Evolutionary conservation across 2,329 filamentous ascomycete genomes (phyloP).

Genomic region (Gaeumannomyces sp.): DNA sequence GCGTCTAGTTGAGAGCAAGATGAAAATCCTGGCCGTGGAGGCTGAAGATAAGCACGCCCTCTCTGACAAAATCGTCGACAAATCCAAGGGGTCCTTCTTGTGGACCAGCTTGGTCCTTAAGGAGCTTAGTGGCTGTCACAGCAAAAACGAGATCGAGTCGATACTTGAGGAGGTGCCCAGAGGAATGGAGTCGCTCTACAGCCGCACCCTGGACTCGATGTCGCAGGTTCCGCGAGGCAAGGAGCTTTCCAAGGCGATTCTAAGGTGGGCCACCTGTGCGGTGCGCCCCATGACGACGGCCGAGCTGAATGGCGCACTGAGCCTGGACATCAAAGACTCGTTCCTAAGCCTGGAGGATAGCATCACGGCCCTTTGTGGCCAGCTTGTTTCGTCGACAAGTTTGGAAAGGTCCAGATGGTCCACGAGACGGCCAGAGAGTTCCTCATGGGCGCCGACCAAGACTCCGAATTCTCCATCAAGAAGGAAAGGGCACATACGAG

Average conservation of each 20-base stretch:
- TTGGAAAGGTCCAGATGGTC: conserved; percentile 26
- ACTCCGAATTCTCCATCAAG: conserved; percentile 25
- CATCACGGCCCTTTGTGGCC: conserved; percentile 26
- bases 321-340: conserved; percentile 25
- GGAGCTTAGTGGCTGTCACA: conserved; percentile 23
- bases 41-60: conserved; percentile 16
- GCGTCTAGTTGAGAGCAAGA: conserved; percentile 7
- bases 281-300: conserved; percentile 25
- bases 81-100: conserved; percentile 30
- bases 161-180: conserved; percentile 26
- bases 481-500: conserved; percentile 23
- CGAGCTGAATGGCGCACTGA: conserved; percentile 30
- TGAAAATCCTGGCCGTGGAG: conserved; percentile 5
- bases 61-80: conserved; percentile 26
- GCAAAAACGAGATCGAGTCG: conserved; percentile 22
- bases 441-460: conserved; percentile 18
- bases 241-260: conserved; percentile 27
- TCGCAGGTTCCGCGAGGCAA: conserved; percentile 18
- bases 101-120: conserved; percentile 29
- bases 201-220: conserved; percentile 25
- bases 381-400: conserved; percentile 31
- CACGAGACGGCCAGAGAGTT: conserved; percentile 32
- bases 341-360: conserved; percentile 18
- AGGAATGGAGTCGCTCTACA: conserved; percentile 30
- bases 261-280: conserved; percentile 30